Conservation (phyloP, 805 yeast species). For the Candida alai region DNA sequence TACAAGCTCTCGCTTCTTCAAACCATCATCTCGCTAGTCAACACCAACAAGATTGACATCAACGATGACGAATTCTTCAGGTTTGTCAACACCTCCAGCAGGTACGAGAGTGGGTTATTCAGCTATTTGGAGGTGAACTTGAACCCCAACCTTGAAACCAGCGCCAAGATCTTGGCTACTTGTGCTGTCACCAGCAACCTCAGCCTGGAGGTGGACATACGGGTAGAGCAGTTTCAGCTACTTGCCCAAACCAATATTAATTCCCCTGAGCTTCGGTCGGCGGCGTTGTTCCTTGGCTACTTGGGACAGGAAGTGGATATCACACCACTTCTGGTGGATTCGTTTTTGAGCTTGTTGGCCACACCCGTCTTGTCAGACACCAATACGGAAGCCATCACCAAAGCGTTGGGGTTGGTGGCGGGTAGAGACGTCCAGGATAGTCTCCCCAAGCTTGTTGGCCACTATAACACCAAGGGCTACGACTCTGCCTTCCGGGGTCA, state of each 20-base stretch:
- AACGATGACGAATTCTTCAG: slow-evolving; percentile 10
- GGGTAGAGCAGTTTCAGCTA: slow-evolving; percentile 29
- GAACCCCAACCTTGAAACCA: slow-evolving; percentile 17
- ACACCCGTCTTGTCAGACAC: slow-evolving; percentile 8
- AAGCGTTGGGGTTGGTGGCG: slow-evolving; percentile 51
- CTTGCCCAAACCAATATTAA: slow-evolving; percentile 10
- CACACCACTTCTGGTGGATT: slow-evolving; percentile 24
- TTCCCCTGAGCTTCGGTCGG: slow-evolving; percentile 33
- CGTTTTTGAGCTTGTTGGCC: slow-evolving; percentile 12
- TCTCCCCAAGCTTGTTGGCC: slow-evolving; percentile 2
- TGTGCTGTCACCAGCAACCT: slow-evolving; percentile 20
- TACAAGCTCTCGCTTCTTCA: slow-evolving; percentile 5
- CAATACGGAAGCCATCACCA: slow-evolving; percentile 35
- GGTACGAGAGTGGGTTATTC: slow-evolving; percentile 6
- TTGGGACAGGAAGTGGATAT: slow-evolving; percentile 26
- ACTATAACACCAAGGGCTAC: slow-evolving; percentile 10
- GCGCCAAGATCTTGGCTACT: slow-evolving; percentile 30
- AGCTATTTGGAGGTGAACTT: slow-evolving; percentile 11
- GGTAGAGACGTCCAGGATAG: slow-evolving; percentile 28
- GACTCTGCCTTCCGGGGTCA: slow-evolving; percentile 6
- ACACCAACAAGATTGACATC: slow-evolving; percentile 8
- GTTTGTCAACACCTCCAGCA: slow-evolving; percentile 7
- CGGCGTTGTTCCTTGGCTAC: slow-evolving; percentile 52
- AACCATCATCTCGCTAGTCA: slow-evolving; percentile 7
- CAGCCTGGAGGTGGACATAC: slow-evolving; percentile 17